phyloP scores from a whole-genome alignment of 768 basidiomycete genomes.

The Xerocomellus amylosporus region DNA sequence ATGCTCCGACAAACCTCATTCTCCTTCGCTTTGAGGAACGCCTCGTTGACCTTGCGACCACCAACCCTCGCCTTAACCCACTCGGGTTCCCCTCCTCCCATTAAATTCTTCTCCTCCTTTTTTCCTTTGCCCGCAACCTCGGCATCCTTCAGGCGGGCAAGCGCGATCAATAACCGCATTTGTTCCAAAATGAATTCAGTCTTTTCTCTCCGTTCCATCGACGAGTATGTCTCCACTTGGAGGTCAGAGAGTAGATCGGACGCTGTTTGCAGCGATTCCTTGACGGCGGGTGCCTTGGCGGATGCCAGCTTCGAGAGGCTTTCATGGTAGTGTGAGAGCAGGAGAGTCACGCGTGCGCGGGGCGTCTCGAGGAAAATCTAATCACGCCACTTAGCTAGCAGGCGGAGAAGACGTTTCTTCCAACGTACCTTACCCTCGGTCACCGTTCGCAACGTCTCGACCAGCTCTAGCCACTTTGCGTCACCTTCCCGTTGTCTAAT shows the following conservation, averaged over 20 bases:
- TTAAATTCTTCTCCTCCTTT: constrained; percentile 47
- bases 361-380: constrained; percentile 97
- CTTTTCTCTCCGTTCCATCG: constrained; percentile 97
- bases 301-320: constrained; percentile 47
- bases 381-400: constrained; percentile 1
- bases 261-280: constrained; percentile 78
- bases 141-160: constrained; percentile 73
- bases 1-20: constrained; percentile 65
- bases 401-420: background rate
- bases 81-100: constrained; percentile 78
- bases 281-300: constrained; percentile 38
- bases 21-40: constrained; percentile 82
- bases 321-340: constrained; percentile 86
- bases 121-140: constrained; percentile 58
- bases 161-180: constrained; percentile 83
- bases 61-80: constrained; percentile 94
- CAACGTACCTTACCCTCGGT: constrained; percentile 91
- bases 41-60: constrained; percentile 90
- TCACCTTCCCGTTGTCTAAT: constrained; percentile 65
- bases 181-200: constrained; percentile 98
- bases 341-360: constrained; percentile 88
- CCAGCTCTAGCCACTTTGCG: constrained; percentile 79
- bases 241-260: constrained; percentile 92
- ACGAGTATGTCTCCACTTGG: constrained; percentile 98
- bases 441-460: constrained; percentile 85